A percentile compares a stretch with the other conserved stretches of the same genome.
Conservation (phyloP, 2,329 filamentous ascomycete genomes). For the Stachybotrys echinatus region DNA sequence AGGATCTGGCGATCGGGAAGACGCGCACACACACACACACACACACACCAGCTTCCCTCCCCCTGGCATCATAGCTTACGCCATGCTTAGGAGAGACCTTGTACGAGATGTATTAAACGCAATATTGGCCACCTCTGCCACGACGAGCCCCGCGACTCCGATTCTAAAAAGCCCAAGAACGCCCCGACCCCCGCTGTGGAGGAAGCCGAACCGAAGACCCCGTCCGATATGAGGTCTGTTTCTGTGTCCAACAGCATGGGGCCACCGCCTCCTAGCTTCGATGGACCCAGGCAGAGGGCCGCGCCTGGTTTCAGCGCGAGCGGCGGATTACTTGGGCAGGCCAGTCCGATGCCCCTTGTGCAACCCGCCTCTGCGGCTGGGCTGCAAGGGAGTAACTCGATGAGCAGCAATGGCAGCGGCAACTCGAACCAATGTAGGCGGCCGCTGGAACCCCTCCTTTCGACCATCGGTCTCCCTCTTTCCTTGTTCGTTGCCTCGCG, state of each 20-base stretch:
- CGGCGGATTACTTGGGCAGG: conserved; percentile 37
- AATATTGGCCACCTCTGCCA: conserved; percentile 98
- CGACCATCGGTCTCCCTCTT: background rate
- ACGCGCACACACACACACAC: conserved; percentile 3
- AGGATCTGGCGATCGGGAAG: conserved; percentile 7
- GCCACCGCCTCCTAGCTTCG: conserved; percentile 36
- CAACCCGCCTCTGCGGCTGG: conserved; percentile 66
- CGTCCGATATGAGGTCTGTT: conserved; percentile 44
- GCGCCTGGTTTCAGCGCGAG: conserved; percentile 34
- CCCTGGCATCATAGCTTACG: conserved; percentile 1
- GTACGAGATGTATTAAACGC: conserved; percentile 94
- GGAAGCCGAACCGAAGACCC: conserved; percentile 51
- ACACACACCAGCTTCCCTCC: background rate
- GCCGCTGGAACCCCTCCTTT: conserved; percentile 13
- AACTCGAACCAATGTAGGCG: conserved; percentile 72
- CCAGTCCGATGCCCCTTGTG: conserved; percentile 60
- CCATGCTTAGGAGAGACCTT: conserved; percentile 74
- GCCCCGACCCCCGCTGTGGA: conserved; percentile 47
- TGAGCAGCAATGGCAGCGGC: conserved; percentile 42
- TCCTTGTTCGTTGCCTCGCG: conserved; percentile 12
- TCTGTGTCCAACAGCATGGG: conserved; percentile 55
- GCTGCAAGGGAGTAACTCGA: conserved; percentile 51
- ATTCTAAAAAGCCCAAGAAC: conserved; percentile 73
- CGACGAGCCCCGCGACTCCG: conserved; percentile 87
- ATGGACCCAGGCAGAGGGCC: conserved; percentile 26